A percentile compares a stretch with the other conserved stretches of the same genome.
Conservation (phyloP, 441 rosid genomes). For the Jatropha multifida region DNA sequence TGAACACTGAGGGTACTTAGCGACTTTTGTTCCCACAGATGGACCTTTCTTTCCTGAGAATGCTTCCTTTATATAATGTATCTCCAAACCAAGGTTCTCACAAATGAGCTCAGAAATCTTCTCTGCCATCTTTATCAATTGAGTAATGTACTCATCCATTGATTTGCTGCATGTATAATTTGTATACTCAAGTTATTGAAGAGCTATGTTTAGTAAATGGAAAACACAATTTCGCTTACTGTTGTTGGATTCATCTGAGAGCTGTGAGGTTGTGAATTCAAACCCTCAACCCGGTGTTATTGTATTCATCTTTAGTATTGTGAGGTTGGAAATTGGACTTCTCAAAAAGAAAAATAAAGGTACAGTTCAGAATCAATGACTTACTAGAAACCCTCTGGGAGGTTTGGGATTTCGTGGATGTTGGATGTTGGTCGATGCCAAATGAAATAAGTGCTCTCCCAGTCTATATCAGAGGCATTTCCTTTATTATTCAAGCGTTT, state of each 20-base stretch:
- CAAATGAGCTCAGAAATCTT: constrained; percentile 63
- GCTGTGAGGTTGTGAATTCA: no score
- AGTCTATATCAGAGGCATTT: constrained; percentile 49
- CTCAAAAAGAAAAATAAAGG: no score
- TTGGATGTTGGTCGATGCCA: constrained; percentile 69
- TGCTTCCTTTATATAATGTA: constrained; percentile 54
- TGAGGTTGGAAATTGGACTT: no score
- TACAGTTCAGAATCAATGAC: constrained; percentile 6
- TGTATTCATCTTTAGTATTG: no score
- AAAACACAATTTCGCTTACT: not conserved
- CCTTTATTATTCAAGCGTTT: constrained; percentile 41
- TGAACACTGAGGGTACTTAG: constrained; percentile 94
- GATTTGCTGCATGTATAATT: constrained; percentile 51
- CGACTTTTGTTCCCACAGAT: constrained; percentile 84
- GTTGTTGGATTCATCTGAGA: no score
- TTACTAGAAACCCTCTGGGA: constrained; percentile 64
- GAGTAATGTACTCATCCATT: constrained; percentile 66
- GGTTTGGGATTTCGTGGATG: constrained; percentile 51
- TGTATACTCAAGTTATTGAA: not conserved
- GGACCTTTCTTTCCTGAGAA: constrained; percentile 56
- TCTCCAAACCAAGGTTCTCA: constrained; percentile 73
- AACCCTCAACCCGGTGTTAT: no score
- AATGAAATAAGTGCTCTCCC: constrained; percentile 85
- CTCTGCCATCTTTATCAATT: constrained; percentile 64
- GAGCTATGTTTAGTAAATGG: not conserved